Conservation (phyloP, 441 rosid genomes). For the Syzygium syzygioides region DNA sequence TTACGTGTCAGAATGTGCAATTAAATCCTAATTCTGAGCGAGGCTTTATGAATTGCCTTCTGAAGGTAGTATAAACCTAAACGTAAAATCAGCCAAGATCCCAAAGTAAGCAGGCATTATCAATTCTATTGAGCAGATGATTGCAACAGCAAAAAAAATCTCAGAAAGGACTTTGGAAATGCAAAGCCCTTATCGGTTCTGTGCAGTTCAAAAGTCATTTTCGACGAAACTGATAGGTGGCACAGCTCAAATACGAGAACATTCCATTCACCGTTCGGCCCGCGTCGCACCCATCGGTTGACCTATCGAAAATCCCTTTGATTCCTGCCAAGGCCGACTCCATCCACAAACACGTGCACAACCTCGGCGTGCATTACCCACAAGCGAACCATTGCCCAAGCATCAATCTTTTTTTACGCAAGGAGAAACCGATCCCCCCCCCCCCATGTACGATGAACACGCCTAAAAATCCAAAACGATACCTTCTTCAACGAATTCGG, state of each 20-base stretch:
- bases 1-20: background rate
- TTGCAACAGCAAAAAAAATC: background rate
- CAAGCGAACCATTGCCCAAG: background rate
- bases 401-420: background rate
- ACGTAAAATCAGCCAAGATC: background rate
- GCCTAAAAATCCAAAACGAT: background rate
- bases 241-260: background rate
- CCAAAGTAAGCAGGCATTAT: background rate
- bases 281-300: background rate
- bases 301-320: background rate
- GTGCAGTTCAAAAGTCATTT: background rate
- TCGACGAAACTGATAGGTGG: background rate
- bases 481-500: conserved; percentile 76
- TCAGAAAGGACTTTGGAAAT: background rate
- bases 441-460: background rate
- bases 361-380: background rate
- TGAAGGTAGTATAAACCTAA: background rate
- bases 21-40: background rate
- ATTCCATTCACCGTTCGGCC: background rate
- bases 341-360: background rate
- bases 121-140: background rate
- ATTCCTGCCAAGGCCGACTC: background rate
- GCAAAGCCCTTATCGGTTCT: background rate
- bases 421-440: background rate
- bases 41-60: background rate